Evolutionary conservation across 441 rosid genomes (phyloP), one percentile per base, ranked within the genome.

Genomic region (Hypseocharis bilobata): DNA sequence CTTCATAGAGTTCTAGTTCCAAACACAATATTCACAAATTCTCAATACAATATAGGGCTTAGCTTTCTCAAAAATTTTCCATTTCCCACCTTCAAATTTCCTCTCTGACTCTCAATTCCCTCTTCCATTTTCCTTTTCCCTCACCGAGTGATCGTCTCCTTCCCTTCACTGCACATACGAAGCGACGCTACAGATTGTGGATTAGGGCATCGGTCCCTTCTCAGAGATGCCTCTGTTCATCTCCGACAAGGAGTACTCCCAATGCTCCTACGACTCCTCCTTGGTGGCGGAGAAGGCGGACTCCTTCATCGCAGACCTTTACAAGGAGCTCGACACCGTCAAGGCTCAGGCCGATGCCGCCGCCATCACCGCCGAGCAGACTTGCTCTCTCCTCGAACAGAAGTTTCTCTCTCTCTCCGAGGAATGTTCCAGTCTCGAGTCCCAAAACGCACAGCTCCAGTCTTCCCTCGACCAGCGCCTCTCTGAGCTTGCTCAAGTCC

Each of bases 341-440:
- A 88, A 80, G 73, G 99, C 96, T 1, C 85, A 84, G 57, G 85
- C 91, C 0, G 99, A 93, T 62, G 97, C 99, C 7, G 75, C 88
- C 17, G 66, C 85, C 52, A 87, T 93, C 82, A 90, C 97, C 36
- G 97, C 96, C 58, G 99, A 93, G 82, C 99, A 93, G 71, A 88
- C 95, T 10, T 91, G 96, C 74, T 83, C 96, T 42, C 83, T 93
- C 66, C 91, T 91, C 20, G 99, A 93, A 83, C 96, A 93, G 80
- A 93, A 91, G 85, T 89, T 80, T 73, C 77, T 88, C 67, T 83
- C 97, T 14, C 80, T 93, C 16, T 78, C 92, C 14, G 68, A 74
- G 42, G 96, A 91, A 58, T 84, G 78, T 78, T 77, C 88, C 1
- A 73, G 76, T 45, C 84, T 91, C 1, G 90, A 91, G 73, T 79